Evolutionary conservation across 495 filamentous ascomycete species (phyloP), one percentile per base, ranked within the genome.

Genomic region (Penicillium alfredii): DNA sequence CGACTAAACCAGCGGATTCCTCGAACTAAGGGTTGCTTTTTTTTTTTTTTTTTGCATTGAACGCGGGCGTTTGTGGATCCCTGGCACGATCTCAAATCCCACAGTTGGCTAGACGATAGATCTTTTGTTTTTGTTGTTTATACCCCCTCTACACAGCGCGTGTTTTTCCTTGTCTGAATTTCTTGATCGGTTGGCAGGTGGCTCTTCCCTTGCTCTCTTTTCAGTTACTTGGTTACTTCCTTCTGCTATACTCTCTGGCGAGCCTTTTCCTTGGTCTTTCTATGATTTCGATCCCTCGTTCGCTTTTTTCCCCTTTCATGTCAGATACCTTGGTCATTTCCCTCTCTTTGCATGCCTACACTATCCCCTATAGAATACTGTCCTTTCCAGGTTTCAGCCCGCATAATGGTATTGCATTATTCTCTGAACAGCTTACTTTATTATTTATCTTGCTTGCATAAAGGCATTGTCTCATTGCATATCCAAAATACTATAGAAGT

Each of bases 81-180:
- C 13, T 22, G 14, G 31, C 25, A 47, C 30, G 45, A 39, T 44
- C 36, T 33, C 11, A 38, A 36, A 50, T 40, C 19, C 15, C 34
- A 21, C 38, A 28, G 30, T 40, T 34, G 20, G 37, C 45, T 58
- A 53, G 55, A 53, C 35, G 44, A 50, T 47, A 56, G 49, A 58
- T 16, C 34, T 44, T 42, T 45, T 51, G 38, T 35, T 52, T 19
- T 39, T 44, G 29, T 45, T 45, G 24, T 42, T 58, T 63, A 61
- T 61, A 60, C 60, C 58, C 53, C 48, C 49, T 38, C 28, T 52
- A 45, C 47, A 51, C 47, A 48, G 40, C 40, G 23, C 41, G 49
- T 44, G 21, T 44, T 45, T 45, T 44, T 38, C 42, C 28, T 53
- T 44, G 50, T 26, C 31, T 29, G 31, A 31, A 14, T 17, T n/a